phyloP scores from a whole-genome alignment of 805 yeast genomes.

The Metschnikowia kunwiensis region DNA sequence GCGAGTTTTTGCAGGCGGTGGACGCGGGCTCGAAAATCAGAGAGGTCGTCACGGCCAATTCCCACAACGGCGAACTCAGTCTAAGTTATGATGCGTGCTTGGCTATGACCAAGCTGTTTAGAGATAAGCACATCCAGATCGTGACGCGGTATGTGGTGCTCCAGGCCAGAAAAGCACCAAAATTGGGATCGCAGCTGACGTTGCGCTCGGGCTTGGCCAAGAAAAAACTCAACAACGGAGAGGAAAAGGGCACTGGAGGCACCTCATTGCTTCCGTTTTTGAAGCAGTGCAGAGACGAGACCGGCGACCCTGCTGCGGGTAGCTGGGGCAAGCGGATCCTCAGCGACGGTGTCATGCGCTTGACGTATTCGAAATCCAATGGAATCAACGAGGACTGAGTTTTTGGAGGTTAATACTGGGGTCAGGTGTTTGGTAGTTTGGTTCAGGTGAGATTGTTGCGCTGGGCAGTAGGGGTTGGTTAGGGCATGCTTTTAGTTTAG shows the following conservation, averaged over 20 bases:
- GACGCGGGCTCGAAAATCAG: constrained; percentile 57
- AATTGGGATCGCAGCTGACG: constrained; percentile 56
- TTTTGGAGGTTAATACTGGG: background rate
- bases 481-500: too few species aligned
- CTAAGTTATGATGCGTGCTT: constrained; percentile 84
- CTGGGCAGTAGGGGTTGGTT: too few species aligned
- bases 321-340: constrained; percentile 80
- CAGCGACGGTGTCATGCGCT: constrained; percentile 50
- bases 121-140: constrained; percentile 91
- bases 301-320: constrained; percentile 92
- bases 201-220: constrained; percentile 66
- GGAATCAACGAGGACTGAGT: constrained; percentile 39
- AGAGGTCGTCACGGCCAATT: constrained; percentile 54
- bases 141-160: constrained; percentile 83
- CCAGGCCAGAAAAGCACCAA: constrained; percentile 61
- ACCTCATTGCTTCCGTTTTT: constrained; percentile 86
- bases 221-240: constrained; percentile 44
- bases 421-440: too few species aligned
- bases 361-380: constrained; percentile 38
- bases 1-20: constrained; percentile 65
- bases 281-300: constrained; percentile 94
- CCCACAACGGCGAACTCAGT: constrained; percentile 51
- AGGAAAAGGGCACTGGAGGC: constrained; percentile 88
- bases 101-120: constrained; percentile 81
- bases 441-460: too few species aligned